These are phyloP conservation scores for Barbatosphaeria neglecta DNA, from an alignment of 495 filamentous ascomycete species.

Conservation along the genomic window DNA sequence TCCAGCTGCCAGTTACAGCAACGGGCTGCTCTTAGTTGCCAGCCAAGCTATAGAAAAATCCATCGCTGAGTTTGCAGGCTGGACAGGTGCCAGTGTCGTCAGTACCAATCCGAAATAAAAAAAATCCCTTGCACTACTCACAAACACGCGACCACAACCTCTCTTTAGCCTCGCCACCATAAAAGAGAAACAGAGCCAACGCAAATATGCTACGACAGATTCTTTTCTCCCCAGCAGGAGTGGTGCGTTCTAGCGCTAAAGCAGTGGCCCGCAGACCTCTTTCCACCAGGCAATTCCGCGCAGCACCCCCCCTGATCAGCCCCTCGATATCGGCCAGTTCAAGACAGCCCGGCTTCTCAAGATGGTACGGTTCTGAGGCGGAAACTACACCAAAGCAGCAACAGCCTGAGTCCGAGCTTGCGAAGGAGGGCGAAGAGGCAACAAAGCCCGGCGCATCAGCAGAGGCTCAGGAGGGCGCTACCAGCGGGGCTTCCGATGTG, in stretches of 20 bases:
- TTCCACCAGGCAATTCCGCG: slow-evolving; percentile 17
- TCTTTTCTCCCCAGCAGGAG: neutral
- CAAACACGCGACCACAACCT: neutral
- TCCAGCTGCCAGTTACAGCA: too few relatives aligned
- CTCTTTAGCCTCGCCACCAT: neutral
- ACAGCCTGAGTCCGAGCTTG: slow-evolving; percentile 3
- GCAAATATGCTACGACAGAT: neutral
- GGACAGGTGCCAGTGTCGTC: neutral
- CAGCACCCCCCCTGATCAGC: slow-evolving; percentile 13
- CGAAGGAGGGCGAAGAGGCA: slow-evolving; percentile 23
- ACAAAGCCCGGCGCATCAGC: slow-evolving; percentile 17
- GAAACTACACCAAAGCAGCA: neutral
- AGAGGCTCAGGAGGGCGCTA: slow-evolving; percentile 17
- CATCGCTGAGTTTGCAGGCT: neutral
- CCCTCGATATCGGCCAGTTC: slow-evolving; percentile 1
- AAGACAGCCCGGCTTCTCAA: slow-evolving; percentile 10
- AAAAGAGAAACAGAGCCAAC: too few relatives aligned
- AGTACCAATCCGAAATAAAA: too few relatives aligned
- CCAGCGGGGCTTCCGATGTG: slow-evolving; percentile 9
- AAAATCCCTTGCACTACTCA: neutral
- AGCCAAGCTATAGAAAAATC: neutral
- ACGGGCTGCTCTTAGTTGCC: too few relatives aligned
- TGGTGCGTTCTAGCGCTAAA: slow-evolving; percentile 9
- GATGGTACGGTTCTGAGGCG: slow-evolving; percentile 37
- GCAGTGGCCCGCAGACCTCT: slow-evolving; percentile 14